phyloP scores from a whole-genome alignment of 768 basidiomycete genomes.

The Tubosaeta sp. region DNA sequence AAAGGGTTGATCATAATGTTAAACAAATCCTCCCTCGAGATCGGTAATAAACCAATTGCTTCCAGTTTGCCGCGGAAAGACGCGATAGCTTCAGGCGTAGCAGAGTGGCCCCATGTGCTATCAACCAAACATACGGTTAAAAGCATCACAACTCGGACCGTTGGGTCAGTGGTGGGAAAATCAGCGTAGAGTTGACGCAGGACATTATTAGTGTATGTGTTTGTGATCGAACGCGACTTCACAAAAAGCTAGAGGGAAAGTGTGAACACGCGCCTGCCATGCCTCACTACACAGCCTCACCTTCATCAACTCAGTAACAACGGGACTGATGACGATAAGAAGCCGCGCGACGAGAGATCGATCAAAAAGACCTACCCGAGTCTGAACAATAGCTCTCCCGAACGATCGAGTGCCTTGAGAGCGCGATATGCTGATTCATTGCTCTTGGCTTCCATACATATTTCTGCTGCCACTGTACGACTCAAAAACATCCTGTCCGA shows the following conservation, averaged over 20 bases:
- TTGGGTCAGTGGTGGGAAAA: constrained; percentile 57
- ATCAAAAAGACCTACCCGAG: constrained; percentile 45
- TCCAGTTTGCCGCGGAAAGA: constrained; percentile 51
- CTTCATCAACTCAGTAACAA: constrained; percentile 67
- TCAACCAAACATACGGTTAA: constrained; percentile 55
- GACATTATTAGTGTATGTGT: constrained; percentile 41
- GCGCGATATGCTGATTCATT: constrained; percentile 69
- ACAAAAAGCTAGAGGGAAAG: constrained; percentile 52
- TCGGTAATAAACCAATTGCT: constrained; percentile 47
- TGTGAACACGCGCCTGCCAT: constrained; percentile 1
- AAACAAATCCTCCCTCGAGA: constrained; percentile 55
- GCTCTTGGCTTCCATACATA: constrained; percentile 74
- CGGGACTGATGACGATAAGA: constrained; percentile 23
- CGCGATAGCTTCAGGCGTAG: constrained; percentile 21
- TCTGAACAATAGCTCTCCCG: constrained; percentile 63
- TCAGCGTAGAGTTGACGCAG: constrained; percentile 63
- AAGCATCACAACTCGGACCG: constrained; percentile 70
- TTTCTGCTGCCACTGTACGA: constrained; percentile 78
- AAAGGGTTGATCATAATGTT: constrained; percentile 68
- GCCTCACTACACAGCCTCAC: constrained; percentile 30
- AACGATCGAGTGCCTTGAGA: constrained; percentile 61
- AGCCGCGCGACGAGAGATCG: background rate
- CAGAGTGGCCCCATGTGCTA: constrained; percentile 23
- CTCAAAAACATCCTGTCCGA: constrained; percentile 69
- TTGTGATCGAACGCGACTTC: constrained; percentile 62